A percentile compares a stretch with the other conserved stretches of the same genome.
Conservation (phyloP, 441 rosid species). For the Populus hybrid region DNA sequence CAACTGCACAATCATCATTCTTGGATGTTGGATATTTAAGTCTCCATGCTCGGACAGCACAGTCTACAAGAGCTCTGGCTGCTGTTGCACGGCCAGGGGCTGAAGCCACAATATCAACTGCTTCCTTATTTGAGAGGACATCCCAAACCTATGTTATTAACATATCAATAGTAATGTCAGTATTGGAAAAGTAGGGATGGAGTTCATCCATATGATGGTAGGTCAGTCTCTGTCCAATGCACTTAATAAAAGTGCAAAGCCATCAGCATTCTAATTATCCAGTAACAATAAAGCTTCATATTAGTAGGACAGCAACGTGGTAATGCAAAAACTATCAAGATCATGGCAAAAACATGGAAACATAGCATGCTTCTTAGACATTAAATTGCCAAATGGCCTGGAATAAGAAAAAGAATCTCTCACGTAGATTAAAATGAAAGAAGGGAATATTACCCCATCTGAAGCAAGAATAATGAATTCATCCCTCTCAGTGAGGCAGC, state of each 20-base stretch:
- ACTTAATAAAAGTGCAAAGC: neutral
- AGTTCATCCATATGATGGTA: slow-evolving; percentile 2
- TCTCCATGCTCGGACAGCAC: slow-evolving; percentile 85
- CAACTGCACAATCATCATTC: slow-evolving; percentile 93
- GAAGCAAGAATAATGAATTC: slow-evolving; percentile 88
- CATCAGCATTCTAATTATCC: no score
- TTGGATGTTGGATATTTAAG: slow-evolving; percentile 86
- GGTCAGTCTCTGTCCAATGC: neutral
- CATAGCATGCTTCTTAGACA: slow-evolving; percentile 6
- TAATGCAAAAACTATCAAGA: neutral
- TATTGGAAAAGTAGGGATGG: neutral
- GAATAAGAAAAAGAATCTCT: neutral
- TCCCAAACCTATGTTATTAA: slow-evolving; percentile 70
- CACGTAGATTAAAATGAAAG: neutral
- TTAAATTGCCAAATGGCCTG: neutral
- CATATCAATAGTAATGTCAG: neutral
- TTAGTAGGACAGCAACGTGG: neutral
- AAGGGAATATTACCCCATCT: slow-evolving; percentile 66
- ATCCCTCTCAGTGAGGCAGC: slow-evolving; percentile 59
- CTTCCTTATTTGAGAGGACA: slow-evolving; percentile 85
- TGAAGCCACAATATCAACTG: slow-evolving; percentile 75
- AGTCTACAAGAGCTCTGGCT: slow-evolving; percentile 75
- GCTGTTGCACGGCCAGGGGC: slow-evolving; percentile 66
- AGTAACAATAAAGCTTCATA: neutral
- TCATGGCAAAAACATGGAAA: neutral